phyloP scores from a whole-genome alignment of 176 grass and related monocot species.

The Cenchrus americanus region DNA sequence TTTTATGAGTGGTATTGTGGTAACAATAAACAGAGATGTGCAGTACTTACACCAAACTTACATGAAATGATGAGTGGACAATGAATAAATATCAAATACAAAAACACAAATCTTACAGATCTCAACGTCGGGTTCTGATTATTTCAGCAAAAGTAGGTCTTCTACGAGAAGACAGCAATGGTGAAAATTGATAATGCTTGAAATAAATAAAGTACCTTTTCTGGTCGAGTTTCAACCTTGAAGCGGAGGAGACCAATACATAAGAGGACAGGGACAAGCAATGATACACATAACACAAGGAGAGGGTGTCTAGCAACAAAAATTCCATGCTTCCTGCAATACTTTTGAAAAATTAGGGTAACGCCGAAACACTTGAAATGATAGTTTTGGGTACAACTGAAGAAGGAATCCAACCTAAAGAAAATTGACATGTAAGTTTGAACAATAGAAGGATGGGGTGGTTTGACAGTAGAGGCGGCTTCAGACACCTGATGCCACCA shows the following conservation, averaged over 20 bases:
- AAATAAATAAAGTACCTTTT: conserved; percentile 66
- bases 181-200: neutral
- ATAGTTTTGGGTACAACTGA: conserved; percentile 31
- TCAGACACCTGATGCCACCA: conserved; percentile 50
- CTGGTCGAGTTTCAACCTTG: conserved; percentile 90
- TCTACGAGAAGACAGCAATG: neutral
- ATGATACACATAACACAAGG: conserved; percentile 72
- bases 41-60: conserved; percentile 9
- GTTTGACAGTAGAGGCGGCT: conserved; percentile 41
- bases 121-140: neutral
- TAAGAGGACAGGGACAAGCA: conserved; percentile 84
- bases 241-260: conserved; percentile 82
- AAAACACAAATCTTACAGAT: conserved; percentile 9
- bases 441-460: conserved; percentile 64
- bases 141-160: conserved; percentile 32
- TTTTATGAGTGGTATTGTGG: neutral
- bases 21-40: neutral
- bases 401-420: conserved; percentile 70
- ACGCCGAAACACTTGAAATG: conserved; percentile 34
- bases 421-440: conserved; percentile 86
- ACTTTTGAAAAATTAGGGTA: conserved; percentile 44
- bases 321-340: conserved; percentile 79
- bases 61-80: neutral
- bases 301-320: conserved; percentile 80
- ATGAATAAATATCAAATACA: conserved; percentile 8